Base-by-base conservation (phyloP, 768 basidiomycete species). In the Pholiota molesta region DNA sequence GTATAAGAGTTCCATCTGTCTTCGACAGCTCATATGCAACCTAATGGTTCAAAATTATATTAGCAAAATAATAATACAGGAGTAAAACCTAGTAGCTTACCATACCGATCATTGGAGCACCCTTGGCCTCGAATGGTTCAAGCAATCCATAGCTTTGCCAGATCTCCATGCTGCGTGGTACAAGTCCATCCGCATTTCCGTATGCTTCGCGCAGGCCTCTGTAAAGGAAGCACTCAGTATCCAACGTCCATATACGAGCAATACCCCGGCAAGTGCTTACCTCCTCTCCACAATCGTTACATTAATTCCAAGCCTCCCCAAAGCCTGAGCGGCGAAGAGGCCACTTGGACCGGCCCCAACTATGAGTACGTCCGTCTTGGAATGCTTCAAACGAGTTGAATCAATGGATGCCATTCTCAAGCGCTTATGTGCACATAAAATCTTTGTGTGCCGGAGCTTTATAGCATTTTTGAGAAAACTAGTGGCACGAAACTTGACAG, bases 261-360 rank as follows among this genome's bases (percentile, higher is more conserved):
- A 23, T 49, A 26, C 9, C 47, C 13, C 9, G 26, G 21, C 8
- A 26, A 23, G 19, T 49, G 54, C 52, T 23, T 53, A 51, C 62
- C 62, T 58, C n/a, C 62, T 42, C 31, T 85, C 84, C 28, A 83
- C 69, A 7, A 84, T 66, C 51, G 78, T 79, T 40, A 85, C 84
- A 39, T 79, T 68, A 55, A 84, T 66, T 5, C 84, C 83, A 69
- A 84, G 82, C 44, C 83, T 70, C 4, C 80, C 80, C 21, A 86
- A 75, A 39, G 78, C 83, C 23, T 81, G 72, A 7, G 83, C 84
- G 42, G 82, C 78, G 64, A 83, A 84, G 17, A 78, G 77, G 13
- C 84, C 83, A n/a, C 80, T 79, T 49, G 84, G 84, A 23, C 84
- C 84, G 13, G 79, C 83, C 5, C 80, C 80, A 29, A 81, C 72